A percentile compares a stretch with the other conserved stretches of the same genome.
Evolutionary conservation across 441 rosid species (phyloP).

Genomic region (Adansonia grandidieri): DNA sequence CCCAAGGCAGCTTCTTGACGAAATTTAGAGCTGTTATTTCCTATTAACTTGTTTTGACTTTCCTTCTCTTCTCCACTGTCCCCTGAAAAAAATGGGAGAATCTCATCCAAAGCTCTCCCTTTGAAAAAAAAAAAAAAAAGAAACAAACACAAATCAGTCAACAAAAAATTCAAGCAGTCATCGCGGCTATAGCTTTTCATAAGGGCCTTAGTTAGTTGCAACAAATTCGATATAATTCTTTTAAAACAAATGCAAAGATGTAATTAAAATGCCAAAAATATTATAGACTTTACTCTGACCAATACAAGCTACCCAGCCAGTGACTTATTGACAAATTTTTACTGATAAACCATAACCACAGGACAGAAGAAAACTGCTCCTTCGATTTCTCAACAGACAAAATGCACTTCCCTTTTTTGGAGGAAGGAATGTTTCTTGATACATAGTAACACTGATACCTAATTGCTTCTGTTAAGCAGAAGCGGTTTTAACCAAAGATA

Average conservation of each 20-base stretch:
- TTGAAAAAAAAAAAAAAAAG: slow-evolving; percentile 20
- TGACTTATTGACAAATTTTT: neutral
- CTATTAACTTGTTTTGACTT: slow-evolving; percentile 30
- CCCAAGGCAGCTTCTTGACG: slow-evolving; percentile 51
- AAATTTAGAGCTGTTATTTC: slow-evolving; percentile 30
- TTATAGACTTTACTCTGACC: neutral
- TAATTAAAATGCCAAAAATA: slow-evolving; percentile 15
- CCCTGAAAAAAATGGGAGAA: slow-evolving; percentile 50
- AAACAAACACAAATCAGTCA: slow-evolving; percentile 32
- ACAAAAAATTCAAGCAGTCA: slow-evolving; percentile 30
- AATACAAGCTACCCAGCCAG: slow-evolving; percentile 18
- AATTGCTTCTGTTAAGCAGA: slow-evolving; percentile 14
- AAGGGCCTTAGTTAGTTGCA: neutral
- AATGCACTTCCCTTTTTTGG: neutral
- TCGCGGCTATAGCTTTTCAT: neutral
- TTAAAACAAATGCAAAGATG: neutral
- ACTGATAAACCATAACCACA: slow-evolving; percentile 19
- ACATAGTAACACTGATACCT: neutral
- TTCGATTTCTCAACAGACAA: neutral
- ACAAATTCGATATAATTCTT: neutral
- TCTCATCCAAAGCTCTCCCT: slow-evolving; percentile 49
- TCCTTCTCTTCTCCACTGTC: slow-evolving; percentile 38
- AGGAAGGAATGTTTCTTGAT: slow-evolving; percentile 16
- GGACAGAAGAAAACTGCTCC: slow-evolving; percentile 3
- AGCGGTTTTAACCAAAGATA: slow-evolving; percentile 17